phyloP scores from a whole-genome alignment of 345 rosid genomes.

The Theobroma cacao region DNA sequence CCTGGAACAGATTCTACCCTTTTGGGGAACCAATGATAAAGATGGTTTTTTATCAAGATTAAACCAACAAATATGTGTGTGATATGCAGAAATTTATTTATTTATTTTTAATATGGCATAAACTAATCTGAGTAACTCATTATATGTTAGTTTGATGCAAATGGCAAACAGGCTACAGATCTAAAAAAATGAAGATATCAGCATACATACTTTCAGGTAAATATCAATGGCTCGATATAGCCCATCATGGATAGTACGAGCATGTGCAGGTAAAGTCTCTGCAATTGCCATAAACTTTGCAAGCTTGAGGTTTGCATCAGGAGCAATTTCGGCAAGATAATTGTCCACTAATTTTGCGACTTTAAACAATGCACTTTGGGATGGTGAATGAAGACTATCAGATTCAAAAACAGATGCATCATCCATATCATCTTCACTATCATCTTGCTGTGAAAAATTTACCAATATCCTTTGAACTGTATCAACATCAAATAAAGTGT shows the following conservation, averaged over 20 bases:
- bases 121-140: background rate
- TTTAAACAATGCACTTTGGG: constrained; percentile 77
- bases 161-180: background rate
- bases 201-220: constrained; percentile 66
- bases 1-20: background rate
- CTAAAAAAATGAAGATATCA: background rate
- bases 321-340: constrained; percentile 92
- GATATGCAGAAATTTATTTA: background rate
- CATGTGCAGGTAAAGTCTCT: constrained; percentile 84
- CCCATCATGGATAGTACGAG: constrained; percentile 87
- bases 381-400: constrained; percentile 74
- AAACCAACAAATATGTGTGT: background rate
- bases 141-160: constrained; percentile 11
- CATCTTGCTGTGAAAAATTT: constrained; percentile 92
- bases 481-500: constrained; percentile 91
- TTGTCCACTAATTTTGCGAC: constrained; percentile 87
- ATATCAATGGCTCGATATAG: constrained; percentile 87
- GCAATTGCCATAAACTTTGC: constrained; percentile 82
- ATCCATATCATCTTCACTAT: constrained; percentile 81
- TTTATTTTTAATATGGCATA: background rate
- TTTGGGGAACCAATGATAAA: background rate
- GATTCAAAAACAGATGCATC: constrained; percentile 80
- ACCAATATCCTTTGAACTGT: constrained; percentile 89
- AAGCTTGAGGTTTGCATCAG: constrained; percentile 92
- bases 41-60: background rate